Percentiles rank a stretch among this genome's conserved stretches.
phyloP scores from a whole-genome alignment of 106 monocot species.

The Dendrobium nobile region DNA sequence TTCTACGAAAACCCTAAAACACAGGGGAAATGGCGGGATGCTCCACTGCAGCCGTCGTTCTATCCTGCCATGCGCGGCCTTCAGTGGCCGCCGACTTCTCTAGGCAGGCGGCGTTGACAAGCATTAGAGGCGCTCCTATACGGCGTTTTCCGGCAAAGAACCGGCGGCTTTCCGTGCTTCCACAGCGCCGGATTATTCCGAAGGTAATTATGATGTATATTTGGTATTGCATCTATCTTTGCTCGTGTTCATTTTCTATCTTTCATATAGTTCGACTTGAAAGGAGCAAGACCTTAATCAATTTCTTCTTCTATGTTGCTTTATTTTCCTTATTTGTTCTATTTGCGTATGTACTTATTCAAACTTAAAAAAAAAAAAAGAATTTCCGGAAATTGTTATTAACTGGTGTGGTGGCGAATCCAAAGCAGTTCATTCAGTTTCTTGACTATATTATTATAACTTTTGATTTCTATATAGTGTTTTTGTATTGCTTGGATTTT shows the following conservation, averaged over 20 bases:
- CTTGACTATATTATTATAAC: neutral
- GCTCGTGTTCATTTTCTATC: neutral
- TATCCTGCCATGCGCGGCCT: conserved; percentile 14
- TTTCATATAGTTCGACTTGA: neutral
- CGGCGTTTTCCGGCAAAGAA: neutral
- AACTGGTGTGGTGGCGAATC: neutral
- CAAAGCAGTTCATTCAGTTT: neutral
- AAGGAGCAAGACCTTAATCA: neutral
- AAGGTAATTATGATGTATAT: conserved; percentile 19
- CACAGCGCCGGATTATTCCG: conserved; percentile 29
- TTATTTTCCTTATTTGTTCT: neutral
- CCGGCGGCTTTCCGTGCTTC: conserved; percentile 15
- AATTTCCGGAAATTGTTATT: neutral
- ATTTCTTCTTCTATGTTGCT: neutral
- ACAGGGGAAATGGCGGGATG: conserved; percentile 20
- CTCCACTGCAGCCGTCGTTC: conserved; percentile 10
- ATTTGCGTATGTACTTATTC: neutral
- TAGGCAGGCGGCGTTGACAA: conserved; percentile 21
- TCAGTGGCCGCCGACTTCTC: conserved; percentile 1
- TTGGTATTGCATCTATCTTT: neutral
- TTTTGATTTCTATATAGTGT: neutral
- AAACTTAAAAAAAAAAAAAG: neutral
- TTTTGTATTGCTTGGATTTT: too few relatives aligned
- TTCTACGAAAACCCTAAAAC: neutral
- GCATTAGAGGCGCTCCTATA: conserved; percentile 9